Conservation (phyloP, 441 rosid species). For the Theobroma grandiflorum region DNA sequence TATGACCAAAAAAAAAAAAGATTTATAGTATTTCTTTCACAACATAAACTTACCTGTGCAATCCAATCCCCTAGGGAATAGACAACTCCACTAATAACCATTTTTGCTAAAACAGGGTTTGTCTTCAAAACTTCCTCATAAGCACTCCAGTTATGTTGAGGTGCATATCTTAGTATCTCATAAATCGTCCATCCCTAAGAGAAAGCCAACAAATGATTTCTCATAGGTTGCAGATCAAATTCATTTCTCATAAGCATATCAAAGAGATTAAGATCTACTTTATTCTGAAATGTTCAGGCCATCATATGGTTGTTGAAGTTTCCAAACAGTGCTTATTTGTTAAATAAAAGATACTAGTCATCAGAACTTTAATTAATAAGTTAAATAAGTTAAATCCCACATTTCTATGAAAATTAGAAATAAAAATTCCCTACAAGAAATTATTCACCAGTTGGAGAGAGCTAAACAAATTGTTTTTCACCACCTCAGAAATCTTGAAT, state of each 20-base stretch:
- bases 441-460: neutral
- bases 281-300: neutral
- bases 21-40: neutral
- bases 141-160: conserved; percentile 95
- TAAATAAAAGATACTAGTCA: neutral
- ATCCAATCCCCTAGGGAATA: conserved; percentile 98
- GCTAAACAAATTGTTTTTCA: neutral
- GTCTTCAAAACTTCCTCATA: conserved; percentile 86
- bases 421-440: neutral
- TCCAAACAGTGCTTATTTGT: neutral
- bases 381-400: neutral
- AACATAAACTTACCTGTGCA: conserved; percentile 72
- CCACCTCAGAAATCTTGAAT: neutral
- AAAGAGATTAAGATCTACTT: neutral
- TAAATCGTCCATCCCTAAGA: conserved; percentile 89
- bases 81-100: conserved; percentile 93
- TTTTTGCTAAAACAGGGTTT: conserved; percentile 92
- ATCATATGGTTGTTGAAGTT: neutral
- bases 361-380: neutral
- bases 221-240: conserved; percentile 1
- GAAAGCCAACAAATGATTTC: conserved; percentile 28
- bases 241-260: conserved; percentile 6
- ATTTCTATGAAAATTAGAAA: neutral
- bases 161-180: conserved; percentile 89
- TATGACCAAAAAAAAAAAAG: conserved; percentile 2